Base-by-base conservation (phyloP, 2,329 filamentous ascomycete species). In the Arthrobotrys musiformis region DNA sequence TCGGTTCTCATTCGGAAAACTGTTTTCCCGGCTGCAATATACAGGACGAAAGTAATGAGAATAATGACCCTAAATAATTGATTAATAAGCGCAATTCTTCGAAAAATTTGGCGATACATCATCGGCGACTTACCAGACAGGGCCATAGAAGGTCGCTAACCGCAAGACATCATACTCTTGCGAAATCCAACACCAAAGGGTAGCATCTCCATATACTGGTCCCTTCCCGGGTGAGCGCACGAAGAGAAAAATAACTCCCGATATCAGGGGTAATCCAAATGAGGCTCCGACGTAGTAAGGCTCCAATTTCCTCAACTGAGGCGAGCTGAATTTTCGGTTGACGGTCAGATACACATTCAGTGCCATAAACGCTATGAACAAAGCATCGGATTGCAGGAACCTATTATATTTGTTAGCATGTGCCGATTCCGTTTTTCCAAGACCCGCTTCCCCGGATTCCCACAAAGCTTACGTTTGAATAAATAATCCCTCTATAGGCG, bases 311-410 rank as follows among this genome's bases (percentile, higher is more conserved):
- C 89, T 89, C 13, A 95, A 84, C 63, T 88, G 86, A 2, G 86
- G 83, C 0, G 90, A 88, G 74, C 91, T 89, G 80, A 90, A 94
- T 79, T 91, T 91, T 81, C 86, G 86, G 83, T 93, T 93, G 81
- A 95, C 93, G 0, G 92, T 93, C 13, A 94, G 84, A 82, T 93
- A 93, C 62, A 95, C 92, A 82, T 95, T 96, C 79, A 90, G 86
- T 0, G 92, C 92, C 92, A 96, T 95, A 66, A 91, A 89, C 73
- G 94, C 86, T 0, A 91, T 92, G 92, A 90, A 94, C 52, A 91
- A 86, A 0, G 90, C 89, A 84, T 93, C 91, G 4, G 91, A 91
- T 1, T 90, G 90, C 86, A 93, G 89, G 82, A 93, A 93, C 90
- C 91, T 93, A 67, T 69, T 70, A 46, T 60, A 58, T 61, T 48